Evolutionary conservation across 1,284 basidiomycete species (phyloP), one percentile per base, ranked within the genome.

Genomic region (Afroboletus lepidellus): DNA sequence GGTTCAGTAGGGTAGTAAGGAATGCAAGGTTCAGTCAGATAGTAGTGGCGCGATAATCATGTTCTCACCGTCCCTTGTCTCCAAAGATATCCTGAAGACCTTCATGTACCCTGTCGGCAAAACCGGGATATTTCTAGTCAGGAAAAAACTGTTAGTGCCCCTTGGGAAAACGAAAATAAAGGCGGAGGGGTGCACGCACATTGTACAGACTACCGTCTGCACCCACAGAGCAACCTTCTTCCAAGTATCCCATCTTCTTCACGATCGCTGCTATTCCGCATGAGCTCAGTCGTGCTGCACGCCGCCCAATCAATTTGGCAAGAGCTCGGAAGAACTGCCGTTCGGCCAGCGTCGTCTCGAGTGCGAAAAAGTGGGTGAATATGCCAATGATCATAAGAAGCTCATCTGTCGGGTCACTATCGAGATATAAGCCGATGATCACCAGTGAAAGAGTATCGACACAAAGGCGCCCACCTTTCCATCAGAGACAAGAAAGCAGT

Each of bases 401-500:
- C 69, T 99, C 96, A 66, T 98, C 96, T n/a, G 96, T 99, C 3
- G 92, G 87, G 72, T 99, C 96, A 63, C 90, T 93, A 65, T 3
- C 48, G 44, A 51, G 23, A 46, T 13, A 51, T 54, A 41, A 55
- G 53, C 44, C 36, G n/a, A 46, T n/a, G n/a, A n/a, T n/a, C n/a
- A n/a, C n/a, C n/a, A n/a, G n/a, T n/a, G n/a, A n/a, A n/a, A n/a
- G n/a, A n/a, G n/a, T n/a, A n/a, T n/a, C n/a, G n/a, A n/a, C n/a
- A n/a, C n/a, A n/a, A n/a, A n/a, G 20, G 6, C 15, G 59, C 74
- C 48, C 59, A 87, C 86, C 85, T 90, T 75, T 98, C 96, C 86
- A 99, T 98, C 51, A 98, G 78, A 43, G 91, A 94, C 55, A 99
- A 76, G 78, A 98, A 98, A 2, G 96, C 96, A 2, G 96, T 99